Conservation (phyloP, 179 eudicot species). For the Beta macrorhiza region DNA sequence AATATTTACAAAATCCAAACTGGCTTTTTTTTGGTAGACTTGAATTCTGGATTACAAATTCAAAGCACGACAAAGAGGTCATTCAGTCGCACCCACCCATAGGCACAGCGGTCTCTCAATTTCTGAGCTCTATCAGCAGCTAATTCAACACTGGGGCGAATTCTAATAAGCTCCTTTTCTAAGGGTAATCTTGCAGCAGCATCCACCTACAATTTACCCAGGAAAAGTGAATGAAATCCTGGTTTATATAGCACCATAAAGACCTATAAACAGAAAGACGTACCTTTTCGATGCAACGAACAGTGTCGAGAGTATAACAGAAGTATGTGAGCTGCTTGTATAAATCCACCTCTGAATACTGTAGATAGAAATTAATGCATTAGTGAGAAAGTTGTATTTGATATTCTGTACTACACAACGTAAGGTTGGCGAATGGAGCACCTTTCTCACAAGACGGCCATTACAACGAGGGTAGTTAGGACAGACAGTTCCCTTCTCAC, state of each 20-base stretch:
- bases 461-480: conserved; percentile 91
- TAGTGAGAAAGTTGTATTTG: conserved; percentile 6
- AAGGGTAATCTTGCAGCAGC: conserved; percentile 42
- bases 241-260: neutral
- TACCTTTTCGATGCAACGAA: conserved; percentile 81
- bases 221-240: neutral
- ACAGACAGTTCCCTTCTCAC: conserved; percentile 89
- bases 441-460: conserved; percentile 87
- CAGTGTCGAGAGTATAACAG: conserved; percentile 74
- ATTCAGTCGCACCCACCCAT: conserved; percentile 86
- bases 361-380: conserved; percentile 14
- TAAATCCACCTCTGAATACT: conserved; percentile 86
- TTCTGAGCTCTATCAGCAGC: conserved; percentile 59
- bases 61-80: conserved; percentile 42
- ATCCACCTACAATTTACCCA: conserved; percentile 51
- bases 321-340: conserved; percentile 86
- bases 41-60: neutral
- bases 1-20: neutral
- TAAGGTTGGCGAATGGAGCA: conserved; percentile 12
- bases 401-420: neutral
- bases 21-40: neutral
- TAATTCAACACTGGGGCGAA: conserved; percentile 57
- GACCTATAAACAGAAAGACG: neutral
- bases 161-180: conserved; percentile 65
- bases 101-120: conserved; percentile 75